Evolutionary conservation across 257 asterid genomes (phyloP), one percentile per base, ranked within the genome.

Genomic region (Handroanthus guayacan): DNA sequence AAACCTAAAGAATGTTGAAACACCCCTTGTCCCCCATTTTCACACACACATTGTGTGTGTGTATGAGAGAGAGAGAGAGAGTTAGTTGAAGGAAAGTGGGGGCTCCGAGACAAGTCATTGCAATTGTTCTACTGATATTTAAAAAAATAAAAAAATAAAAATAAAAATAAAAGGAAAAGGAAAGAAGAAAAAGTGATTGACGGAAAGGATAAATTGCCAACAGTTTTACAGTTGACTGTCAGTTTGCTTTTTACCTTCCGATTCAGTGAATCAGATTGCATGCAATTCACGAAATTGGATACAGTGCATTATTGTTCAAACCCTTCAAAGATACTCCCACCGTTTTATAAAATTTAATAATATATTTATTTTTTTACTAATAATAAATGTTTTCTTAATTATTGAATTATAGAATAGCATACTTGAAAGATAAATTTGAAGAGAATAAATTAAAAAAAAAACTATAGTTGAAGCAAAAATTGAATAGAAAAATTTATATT

Each of bases 201-300:
- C 31, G 31, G 31, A 25, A 25, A 25, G 31, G 52, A 47, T 75
- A 18, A 62, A 67, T 81, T 3, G 18, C 71, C 17, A 72, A 72
- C 77, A 81, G 71, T 62, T 79, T 39, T 4, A 75, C 66, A 61
- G 81, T 71, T 41, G 75, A 45, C 47, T 66, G 84, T 67, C 77
- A 71, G 82, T 60, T 31, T 65, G 62, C 52, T 78, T 62, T 69
- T 17, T 18, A 5, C 5, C 20, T 62, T 6, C 18, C 43, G 38
- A 34, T 55, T 77, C 85, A 71, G 64, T 71, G 82, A 71, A 71
- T 56, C 82, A 77, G 81, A 74, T 39, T 50, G 56, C 81, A n/a
- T 51, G 41, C n/a, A 6, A 69, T 77, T 77, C 65, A 36, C 76
- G 56, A 58, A 9, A 31, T 5, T 50, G 2, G 0, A 48, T 50